Base-by-base conservation (phyloP, 345 rosid species). In the Brassica juncea region DNA sequence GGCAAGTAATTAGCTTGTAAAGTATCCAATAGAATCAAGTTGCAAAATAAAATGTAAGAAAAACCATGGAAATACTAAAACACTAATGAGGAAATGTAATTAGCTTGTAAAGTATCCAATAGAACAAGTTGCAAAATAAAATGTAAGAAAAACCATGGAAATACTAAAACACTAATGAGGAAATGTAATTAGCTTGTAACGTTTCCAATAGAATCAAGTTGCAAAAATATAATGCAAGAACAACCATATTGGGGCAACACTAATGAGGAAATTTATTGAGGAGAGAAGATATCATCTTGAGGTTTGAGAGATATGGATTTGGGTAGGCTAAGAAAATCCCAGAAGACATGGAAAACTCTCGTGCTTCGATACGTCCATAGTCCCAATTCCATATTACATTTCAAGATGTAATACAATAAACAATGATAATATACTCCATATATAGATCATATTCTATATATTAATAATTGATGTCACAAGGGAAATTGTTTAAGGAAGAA, bases 271-370 rank as follows among this genome's bases (percentile, higher is more conserved):
- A 73, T 73, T 73, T 73, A 79, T 79, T 70, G 76, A 75, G 15
- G 72, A 66, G 79, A 63, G 76, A 80, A 75, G 72, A 75, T 54
- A 39, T 70, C 66, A 70, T 70, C 80, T 80, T 80, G 83, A 74
- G 79, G 83, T 80, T 63, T 69, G 79, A 73, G 77, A 78, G 73
- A 66, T 64, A 5, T 55, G 68, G 83, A 80, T 75, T 77, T 44
- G 87, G 82, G 84, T 74, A 82, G 86, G 72, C 85, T 72, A 57
- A 82, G 82, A 72, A 92, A 80, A 93, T 91, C 93, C 92, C 94
- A 74, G 34, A 76, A 83, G 89, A 91, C 94, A 91, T 76, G 98
- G 97, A 86, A 60, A 80, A 81, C 87, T 93, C 94, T 85, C 91
- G 65, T 81, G 82, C 83, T 84, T 79, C 83, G 77, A 89, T 83